Evolutionary conservation across 176 grass and related monocot species (phyloP), one percentile per base, ranked within the genome.

Genomic region (Aegilops tauschii): DNA sequence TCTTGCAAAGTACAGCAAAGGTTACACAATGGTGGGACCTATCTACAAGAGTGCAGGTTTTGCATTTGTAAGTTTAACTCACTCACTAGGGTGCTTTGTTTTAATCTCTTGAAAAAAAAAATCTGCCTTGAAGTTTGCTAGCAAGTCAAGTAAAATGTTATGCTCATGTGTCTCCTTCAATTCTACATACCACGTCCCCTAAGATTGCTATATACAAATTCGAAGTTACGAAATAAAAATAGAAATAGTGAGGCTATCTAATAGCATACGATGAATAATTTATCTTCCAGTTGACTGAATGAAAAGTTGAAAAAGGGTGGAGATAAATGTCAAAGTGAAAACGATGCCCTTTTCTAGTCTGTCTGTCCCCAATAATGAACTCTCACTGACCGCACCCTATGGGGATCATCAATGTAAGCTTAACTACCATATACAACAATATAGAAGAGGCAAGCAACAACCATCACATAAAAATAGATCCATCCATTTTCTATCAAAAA

Each of bases 21-120:
- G 65, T 49, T 58, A 78, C 73, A 78, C 73, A 20, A 70, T 95
- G 88, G 80, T 88, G 45, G 87, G 86, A 20, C 80, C 89, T 25
- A 84, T 92, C 61, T 83, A 65, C 59, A 93, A 82, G 76, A 89
- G 35, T 27, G 88, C 52, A 1, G 93, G 93, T 4, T 91, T 95
- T 76, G 86, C 49, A 32, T 72, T 31, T 63, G 85, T 35, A 40
- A 76, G 32, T 64, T 80, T 16, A 80, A 80, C 32, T 62, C 21
- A 9, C 56, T 14, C 21, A n/a, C 77, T 16, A 79, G 11, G 54
- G 13, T 2, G 21, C 35, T 61, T 79, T 37, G 1, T 78, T 61
- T 37, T 79, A 37, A 11, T 44, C 20, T 30, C 18, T 61, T 35
- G 20, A 34, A 61, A 14, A 8, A 8, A 40, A 23, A 12, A 72